Conservation (phyloP, 2,329 filamentous ascomycete genomes). For the Waltergamsia citrina region DNA sequence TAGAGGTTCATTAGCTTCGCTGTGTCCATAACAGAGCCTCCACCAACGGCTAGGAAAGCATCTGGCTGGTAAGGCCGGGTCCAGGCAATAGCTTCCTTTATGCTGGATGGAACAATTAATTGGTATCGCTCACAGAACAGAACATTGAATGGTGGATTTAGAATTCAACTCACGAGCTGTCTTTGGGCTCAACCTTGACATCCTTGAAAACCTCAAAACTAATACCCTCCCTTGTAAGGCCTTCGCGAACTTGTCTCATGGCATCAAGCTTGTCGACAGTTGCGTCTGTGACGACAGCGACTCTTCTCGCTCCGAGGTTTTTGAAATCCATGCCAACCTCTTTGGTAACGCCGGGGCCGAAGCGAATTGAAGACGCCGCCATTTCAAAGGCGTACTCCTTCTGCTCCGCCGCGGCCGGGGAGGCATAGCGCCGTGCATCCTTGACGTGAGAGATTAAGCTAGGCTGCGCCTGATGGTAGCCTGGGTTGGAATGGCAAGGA, state of each 20-base stretch:
- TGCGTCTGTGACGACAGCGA: slow-evolving; percentile 84
- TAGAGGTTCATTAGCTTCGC: slow-evolving; percentile 99
- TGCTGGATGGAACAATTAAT: slow-evolving; percentile 33
- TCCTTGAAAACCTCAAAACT: slow-evolving; percentile 73
- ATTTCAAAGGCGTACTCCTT: slow-evolving; percentile 99
- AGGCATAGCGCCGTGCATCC: slow-evolving; percentile 51
- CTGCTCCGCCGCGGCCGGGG: slow-evolving; percentile 54
- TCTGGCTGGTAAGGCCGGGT: slow-evolving; percentile 73
- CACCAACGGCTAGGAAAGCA: slow-evolving; percentile 84
- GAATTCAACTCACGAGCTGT: slow-evolving; percentile 61
- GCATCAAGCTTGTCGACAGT: slow-evolving; percentile 76
- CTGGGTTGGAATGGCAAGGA: slow-evolving; percentile 87
- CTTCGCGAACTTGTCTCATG: slow-evolving; percentile 83
- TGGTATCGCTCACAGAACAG: not conserved
- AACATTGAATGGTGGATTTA: slow-evolving; percentile 3
- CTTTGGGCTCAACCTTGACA: slow-evolving; percentile 84
- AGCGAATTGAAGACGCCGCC: slow-evolving; percentile 90
- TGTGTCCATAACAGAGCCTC: slow-evolving; percentile 91
- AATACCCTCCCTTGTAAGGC: slow-evolving; percentile 68
- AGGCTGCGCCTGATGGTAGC: slow-evolving; percentile 64
- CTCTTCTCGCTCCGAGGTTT: slow-evolving; percentile 79
- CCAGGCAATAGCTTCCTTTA: slow-evolving; percentile 84
- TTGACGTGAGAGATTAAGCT: slow-evolving; percentile 40
- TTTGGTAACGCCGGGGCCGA: slow-evolving; percentile 85
- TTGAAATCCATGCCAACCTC: slow-evolving; percentile 97